phyloP scores from a whole-genome alignment of 208 protist species.

The Crithidia thermophila region DNA sequence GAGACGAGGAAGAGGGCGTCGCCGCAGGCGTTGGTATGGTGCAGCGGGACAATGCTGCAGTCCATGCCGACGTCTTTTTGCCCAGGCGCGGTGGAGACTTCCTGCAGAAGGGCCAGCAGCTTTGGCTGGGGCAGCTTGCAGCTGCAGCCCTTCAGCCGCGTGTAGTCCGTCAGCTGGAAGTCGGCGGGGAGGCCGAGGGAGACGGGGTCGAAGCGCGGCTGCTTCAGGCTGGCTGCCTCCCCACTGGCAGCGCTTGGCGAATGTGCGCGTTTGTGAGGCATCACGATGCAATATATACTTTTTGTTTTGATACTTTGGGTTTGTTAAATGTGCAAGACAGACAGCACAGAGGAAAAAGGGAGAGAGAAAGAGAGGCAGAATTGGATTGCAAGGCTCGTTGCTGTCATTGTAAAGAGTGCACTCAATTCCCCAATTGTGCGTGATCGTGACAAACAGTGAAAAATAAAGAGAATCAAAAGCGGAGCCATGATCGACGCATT shows the following conservation, averaged over 20 bases:
- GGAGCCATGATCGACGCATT: too few relatives aligned
- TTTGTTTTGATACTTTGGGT: neutral
- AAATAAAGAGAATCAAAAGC: too few relatives aligned
- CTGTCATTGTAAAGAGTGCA: too few relatives aligned
- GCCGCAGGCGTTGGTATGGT: constrained; percentile 45
- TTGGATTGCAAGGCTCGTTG: too few relatives aligned
- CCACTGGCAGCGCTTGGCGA: constrained; percentile 20
- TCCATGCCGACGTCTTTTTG: constrained; percentile 89
- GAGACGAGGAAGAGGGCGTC: constrained; percentile 88
- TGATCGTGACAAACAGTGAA: too few relatives aligned
- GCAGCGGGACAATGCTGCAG: constrained; percentile 93
- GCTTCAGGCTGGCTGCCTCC: constrained; percentile 27
- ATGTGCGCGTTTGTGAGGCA: constrained; percentile 21
- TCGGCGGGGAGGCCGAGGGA: constrained; percentile 74
- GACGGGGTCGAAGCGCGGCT: constrained; percentile 71
- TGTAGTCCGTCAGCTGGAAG: constrained; percentile 91
- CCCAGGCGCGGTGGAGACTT: constrained; percentile 66
- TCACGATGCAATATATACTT: neutral
- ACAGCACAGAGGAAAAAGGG: too few relatives aligned
- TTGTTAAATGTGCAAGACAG: too few relatives aligned
- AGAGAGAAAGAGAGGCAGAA: too few relatives aligned
- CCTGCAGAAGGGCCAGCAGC: constrained; percentile 84
- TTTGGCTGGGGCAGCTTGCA: constrained; percentile 95
- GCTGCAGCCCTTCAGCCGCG: constrained; percentile 90
- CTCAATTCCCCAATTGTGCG: too few relatives aligned